Evolutionary conservation across 2,329 filamentous ascomycete genomes (phyloP), one percentile per base, ranked within the genome.

Genomic region (Sporothrix inflata): DNA sequence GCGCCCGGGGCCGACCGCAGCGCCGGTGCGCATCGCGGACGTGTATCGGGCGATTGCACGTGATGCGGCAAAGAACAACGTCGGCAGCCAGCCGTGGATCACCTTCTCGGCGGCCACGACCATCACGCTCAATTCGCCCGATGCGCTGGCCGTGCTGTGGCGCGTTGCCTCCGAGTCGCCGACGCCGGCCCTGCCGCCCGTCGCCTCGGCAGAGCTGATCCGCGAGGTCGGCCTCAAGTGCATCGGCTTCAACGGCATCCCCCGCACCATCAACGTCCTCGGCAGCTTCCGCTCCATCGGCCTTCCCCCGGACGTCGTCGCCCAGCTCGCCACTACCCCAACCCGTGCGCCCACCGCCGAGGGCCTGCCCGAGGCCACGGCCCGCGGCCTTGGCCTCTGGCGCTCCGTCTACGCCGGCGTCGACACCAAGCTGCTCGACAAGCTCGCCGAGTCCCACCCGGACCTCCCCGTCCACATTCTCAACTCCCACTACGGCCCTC

Each of bases 81-180:
- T 93, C 71, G 90, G 89, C 34, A 78, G 83, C 71, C 84, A 87
- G 74, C 88, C 90, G 61, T 94, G 91, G 90, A 80, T 93, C 19
- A 87, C 88, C 19, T 81, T 92, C 49, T 90, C 91, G 47, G 91
- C 93, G 0, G 93, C 93, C 42, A 90, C 93, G 21, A 94, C 92
- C 1, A 92, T 95, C 83, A 96, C 93, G 0, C 89, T 96, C 84
- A 96, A 97, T 83, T 94, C 92, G 1, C 93, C 93, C 30, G 91
- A 92, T 72, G 91, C 92, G 3, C 87, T 95, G 75, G 82, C 88
- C 4, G 81, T 86, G 27, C 86, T 94, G 14, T 90, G 89, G 81
- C 78, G 85, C 71, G 80, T 87, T 42, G 86, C 86, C 12, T 80
- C 83, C 14, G 72, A 74, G 21, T 40, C n/a, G 30, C 74, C 45